Evolutionary conservation across 208 protist species (phyloP).

Genomic region (Crithidia mellificae): DNA sequence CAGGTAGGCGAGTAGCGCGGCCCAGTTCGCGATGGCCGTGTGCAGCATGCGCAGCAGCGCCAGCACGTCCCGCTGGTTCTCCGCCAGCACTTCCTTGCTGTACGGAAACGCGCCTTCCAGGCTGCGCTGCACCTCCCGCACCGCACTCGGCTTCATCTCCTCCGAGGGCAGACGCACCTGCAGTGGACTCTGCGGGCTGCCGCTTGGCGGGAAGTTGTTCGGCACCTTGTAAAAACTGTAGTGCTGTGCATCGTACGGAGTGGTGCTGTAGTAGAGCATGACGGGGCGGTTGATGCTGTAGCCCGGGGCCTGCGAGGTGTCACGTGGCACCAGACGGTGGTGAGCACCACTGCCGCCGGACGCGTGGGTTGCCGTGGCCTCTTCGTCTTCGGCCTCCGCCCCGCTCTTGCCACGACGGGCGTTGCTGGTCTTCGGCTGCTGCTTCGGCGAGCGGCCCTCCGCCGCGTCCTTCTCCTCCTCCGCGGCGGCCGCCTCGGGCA

Average conservation of each 20-base stretch:
- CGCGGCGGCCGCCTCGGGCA: conserved; percentile 14
- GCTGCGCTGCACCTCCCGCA: conserved; percentile 36
- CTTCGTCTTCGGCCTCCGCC: neutral
- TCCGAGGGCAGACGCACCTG: conserved; percentile 31
- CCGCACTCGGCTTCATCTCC: conserved; percentile 27
- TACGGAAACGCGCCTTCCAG: conserved; percentile 44
- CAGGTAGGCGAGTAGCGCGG: conserved; percentile 33
- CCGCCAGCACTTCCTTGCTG: conserved; percentile 55
- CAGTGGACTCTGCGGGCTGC: conserved; percentile 17
- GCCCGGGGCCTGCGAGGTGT: conserved; percentile 13
- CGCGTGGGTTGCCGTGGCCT: neutral
- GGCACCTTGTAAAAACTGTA: conserved; percentile 27
- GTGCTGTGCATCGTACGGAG: conserved; percentile 53
- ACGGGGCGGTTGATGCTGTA: conserved; percentile 37
- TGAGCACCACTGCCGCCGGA: neutral
- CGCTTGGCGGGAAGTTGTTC: conserved; percentile 18
- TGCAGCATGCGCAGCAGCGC: conserved; percentile 63
- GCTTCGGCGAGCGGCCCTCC: neutral
- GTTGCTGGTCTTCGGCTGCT: neutral
- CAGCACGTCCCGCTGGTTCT: conserved; percentile 62
- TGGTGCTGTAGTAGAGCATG: conserved; percentile 66
- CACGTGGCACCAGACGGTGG: conserved; percentile 6
- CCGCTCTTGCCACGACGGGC: neutral
- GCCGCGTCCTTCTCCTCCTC: conserved; percentile 1
- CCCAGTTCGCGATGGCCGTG: conserved; percentile 52